Evolutionary conservation across 2,329 filamentous ascomycete species (phyloP), one percentile per base, ranked within the genome.

Genomic region (Penicillium sp.): DNA sequence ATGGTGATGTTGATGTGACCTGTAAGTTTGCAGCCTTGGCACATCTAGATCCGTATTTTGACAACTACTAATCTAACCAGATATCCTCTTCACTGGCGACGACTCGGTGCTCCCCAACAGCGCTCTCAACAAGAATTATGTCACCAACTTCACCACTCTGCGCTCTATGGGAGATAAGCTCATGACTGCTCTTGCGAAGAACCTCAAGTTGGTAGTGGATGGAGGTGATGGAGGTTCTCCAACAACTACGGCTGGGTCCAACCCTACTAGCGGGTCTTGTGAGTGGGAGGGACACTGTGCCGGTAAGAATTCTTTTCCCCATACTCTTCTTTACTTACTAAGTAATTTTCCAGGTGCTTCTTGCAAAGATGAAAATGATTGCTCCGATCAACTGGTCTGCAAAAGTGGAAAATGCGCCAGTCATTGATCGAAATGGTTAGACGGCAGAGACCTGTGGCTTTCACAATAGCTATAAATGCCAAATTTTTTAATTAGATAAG

Each of bases 11-110:
- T 4, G 68, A 71, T 56, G 68, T 71, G 6, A 71, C 66, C 4
- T 71, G 68, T 71, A 60, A 45, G 61, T 47, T 32, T 7, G 9
- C 0, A 5, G 18, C 18, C 12, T 35, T 2, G 25, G 25, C 2
- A 25, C 6, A 25, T 25, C 25, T 7, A 10, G 6, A 7, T 25
- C 10, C 27, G 5, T 25, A 1, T 10, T 6, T 10, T 7, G 15
- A 15, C 27, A 9, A 1, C 3, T 42, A 6, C 50, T 57, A 37
- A 53, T 32, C 9, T 1, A 12, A 18, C 1, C 7, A 70, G 68
- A 69, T 15, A 70, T 69, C n/a, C 39, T 70, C 15, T 70, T 70
- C 59, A 66, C 62, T 18, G 68, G 67, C n/a, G 40, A 57, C 0
- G 49, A 65, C 18, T 52, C 68, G 1, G 65, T 69, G 1, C 58